Evolutionary conservation across 768 basidiomycete genomes (phyloP), one percentile per base, ranked within the genome.

Genomic region (Pleurotus platypus): DNA sequence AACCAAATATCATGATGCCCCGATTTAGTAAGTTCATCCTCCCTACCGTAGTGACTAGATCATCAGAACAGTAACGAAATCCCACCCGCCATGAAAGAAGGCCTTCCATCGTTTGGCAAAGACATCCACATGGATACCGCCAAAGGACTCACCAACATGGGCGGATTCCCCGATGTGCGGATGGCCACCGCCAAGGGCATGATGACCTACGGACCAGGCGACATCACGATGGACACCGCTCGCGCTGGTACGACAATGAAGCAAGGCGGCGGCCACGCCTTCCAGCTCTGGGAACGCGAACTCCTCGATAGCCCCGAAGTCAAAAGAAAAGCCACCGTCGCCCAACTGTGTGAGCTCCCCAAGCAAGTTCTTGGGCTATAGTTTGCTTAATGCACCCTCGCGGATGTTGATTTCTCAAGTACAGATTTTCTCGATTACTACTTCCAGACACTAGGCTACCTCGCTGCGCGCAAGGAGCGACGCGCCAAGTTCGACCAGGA

Each of bases 371-470:
- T 35, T 35, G 30, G 30, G 30, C 30, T 35, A 35, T 8, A 35
- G 30, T 35, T 35, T 11, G 30, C 30, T 35, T 11, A 35, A 35
- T 35, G 30, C 9, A 35, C 11, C 30, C 30, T 35, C 30, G 30
- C 30, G 30, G 30, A 35, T 35, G 30, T 35, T 35, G 30, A 35
- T 35, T 35, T 35, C 30, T 35, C 30, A 35, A 56, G 46, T 56
- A 35, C 62, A 95, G 94, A 92, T 76, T 98, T 98, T 74, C 83
- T 97, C 50, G 96, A 98, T 72, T 98, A 99, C 69, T 99, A 99
- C 75, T 99, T 99, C 69, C 93, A 98, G 68, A 82, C 86, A 1
- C 81, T 99, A 38, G 93, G 92, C 15, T 98, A 98, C 72, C 80
- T 98, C 58, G 84, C 89, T 6, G 73, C 87, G 16, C 85, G 97